Evolutionary conservation across 1,284 basidiomycete species (phyloP).

Genomic region (Naganishia sp.): DNA sequence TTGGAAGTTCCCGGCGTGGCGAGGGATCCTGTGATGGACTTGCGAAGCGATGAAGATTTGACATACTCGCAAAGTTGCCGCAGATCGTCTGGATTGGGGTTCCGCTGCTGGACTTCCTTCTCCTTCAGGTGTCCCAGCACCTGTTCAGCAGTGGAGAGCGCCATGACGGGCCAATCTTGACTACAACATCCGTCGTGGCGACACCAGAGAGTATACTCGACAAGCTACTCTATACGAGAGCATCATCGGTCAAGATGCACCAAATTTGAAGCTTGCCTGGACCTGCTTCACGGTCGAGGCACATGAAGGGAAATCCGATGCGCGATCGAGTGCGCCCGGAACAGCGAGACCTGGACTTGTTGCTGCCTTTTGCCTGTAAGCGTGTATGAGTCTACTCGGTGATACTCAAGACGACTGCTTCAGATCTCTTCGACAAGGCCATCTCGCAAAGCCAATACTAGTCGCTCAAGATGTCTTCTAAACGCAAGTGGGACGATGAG

Average conservation of each 20-base stretch:
- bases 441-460: neutral
- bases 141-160: slow-evolving; percentile 16
- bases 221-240: too few relatives aligned
- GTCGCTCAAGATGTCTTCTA: slow-evolving; percentile 40
- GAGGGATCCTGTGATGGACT: neutral
- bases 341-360: neutral
- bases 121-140: slow-evolving; percentile 18
- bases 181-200: neutral
- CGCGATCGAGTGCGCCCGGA: slow-evolving; percentile 15
- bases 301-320: slow-evolving; percentile 16
- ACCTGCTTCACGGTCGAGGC: neutral
- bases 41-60: slow-evolving; percentile 3
- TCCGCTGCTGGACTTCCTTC: slow-evolving; percentile 20
- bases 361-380: neutral
- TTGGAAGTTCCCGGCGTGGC: neutral
- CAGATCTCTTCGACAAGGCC: neutral
- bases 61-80: slow-evolving; percentile 25
- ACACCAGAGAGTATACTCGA: too few relatives aligned
- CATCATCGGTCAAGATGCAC: too few relatives aligned
- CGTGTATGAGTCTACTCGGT: neutral
- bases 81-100: slow-evolving; percentile 18
- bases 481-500: slow-evolving; percentile 72
- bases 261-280: slow-evolving; percentile 15
- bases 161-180: neutral
- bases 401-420: neutral